These are phyloP conservation scores for Athelia psychrophila DNA, from an alignment of 1,284 basidiomycete genomes.

Conservation along the genomic window DNA sequence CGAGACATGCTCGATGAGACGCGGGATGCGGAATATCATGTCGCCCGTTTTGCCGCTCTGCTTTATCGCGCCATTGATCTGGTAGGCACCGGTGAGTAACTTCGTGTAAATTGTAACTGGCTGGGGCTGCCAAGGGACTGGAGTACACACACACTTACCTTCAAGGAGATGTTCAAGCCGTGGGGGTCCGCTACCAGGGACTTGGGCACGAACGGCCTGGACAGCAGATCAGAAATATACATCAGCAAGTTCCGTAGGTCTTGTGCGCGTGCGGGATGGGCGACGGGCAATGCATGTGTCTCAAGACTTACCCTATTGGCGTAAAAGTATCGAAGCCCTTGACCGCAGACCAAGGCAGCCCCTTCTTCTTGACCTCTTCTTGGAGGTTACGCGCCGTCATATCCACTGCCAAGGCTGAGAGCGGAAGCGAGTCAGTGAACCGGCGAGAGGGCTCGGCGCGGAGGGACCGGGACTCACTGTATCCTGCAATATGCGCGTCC, in stretches of 20 bases:
- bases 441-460: not conserved
- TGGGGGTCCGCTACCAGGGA: constrained; percentile 68
- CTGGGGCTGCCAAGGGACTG: no score
- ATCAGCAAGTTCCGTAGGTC: no score
- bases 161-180: constrained; percentile 74
- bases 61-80: constrained; percentile 83
- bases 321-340: constrained; percentile 92
- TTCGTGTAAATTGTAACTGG: no score
- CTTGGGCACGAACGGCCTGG: constrained; percentile 81
- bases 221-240: not conserved
- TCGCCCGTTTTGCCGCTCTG: constrained; percentile 85
- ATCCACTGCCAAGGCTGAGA: constrained; percentile 85
- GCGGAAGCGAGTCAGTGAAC: not conserved
- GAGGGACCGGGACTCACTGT: constrained; percentile 54
- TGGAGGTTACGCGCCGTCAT: constrained; percentile 97
- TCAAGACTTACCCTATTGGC: constrained; percentile 73
- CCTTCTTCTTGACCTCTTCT: constrained; percentile 88
- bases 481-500: constrained; percentile 83
- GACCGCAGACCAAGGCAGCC: constrained; percentile 91
- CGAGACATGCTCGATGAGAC: constrained; percentile 89
- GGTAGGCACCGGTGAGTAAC: constrained; percentile 5
- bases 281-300: not conserved
- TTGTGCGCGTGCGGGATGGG: no score
- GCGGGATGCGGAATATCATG: constrained; percentile 93
- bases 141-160: constrained; percentile 35